Percentiles rank a stretch among this genome's conserved stretches.
These are phyloP conservation scores for Guillardia theta DNA, from an alignment of 78 protist species.

Conservation along the genomic window DNA sequence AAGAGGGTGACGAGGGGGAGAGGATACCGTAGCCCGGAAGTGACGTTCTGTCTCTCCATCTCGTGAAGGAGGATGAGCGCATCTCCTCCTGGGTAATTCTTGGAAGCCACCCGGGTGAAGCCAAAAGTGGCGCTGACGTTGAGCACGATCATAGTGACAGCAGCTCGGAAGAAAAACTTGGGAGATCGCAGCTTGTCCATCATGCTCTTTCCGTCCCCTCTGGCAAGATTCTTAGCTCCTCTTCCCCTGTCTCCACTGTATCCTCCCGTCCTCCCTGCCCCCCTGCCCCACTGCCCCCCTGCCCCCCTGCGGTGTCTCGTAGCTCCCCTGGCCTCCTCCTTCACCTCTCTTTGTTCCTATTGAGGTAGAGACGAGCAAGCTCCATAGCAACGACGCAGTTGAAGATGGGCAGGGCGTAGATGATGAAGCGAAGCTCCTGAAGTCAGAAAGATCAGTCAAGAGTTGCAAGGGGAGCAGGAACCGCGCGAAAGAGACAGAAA, in stretches of 20 bases:
- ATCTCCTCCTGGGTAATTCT: conserved; percentile 24
- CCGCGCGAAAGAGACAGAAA: not conserved
- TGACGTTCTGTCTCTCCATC: not conserved
- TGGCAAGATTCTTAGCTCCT: too few relatives aligned
- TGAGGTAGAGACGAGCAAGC: not conserved
- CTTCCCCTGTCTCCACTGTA: too few relatives aligned
- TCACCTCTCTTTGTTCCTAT: not conserved
- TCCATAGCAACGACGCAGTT: not conserved
- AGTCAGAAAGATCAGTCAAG: not conserved
- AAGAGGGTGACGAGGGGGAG: not conserved
- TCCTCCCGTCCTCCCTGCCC: too few relatives aligned
- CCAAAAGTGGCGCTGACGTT: not conserved
- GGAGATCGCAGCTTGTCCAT: not conserved
- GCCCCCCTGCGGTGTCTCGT: too few relatives aligned
- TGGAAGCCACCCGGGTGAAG: not conserved
- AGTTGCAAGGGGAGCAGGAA: not conserved
- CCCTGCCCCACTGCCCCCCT: too few relatives aligned
- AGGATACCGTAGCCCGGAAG: not conserved
- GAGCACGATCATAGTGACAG: not conserved
- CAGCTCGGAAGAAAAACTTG: not conserved
- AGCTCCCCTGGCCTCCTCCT: too few relatives aligned
- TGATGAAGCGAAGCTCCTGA: not conserved
- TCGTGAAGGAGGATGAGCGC: conserved; percentile 18
- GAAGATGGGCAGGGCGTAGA: not conserved
- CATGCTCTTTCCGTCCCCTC: too few relatives aligned